Conservation (phyloP, 495 filamentous ascomycete genomes). For the Poronia punctata region DNA sequence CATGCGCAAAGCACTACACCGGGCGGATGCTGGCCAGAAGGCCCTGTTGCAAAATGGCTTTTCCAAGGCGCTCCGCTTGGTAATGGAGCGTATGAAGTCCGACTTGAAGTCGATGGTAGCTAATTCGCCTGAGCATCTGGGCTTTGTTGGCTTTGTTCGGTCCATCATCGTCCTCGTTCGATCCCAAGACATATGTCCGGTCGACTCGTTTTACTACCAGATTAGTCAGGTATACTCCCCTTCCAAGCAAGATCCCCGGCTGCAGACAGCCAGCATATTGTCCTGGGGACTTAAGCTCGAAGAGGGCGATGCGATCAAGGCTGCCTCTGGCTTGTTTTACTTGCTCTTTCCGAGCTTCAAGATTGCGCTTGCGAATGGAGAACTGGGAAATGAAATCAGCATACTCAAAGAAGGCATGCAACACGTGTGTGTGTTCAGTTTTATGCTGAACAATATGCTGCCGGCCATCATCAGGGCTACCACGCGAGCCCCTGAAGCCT, state of each 20-base stretch:
- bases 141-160: constrained; percentile 40
- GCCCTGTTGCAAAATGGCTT: constrained; percentile 27
- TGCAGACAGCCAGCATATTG: constrained; percentile 42
- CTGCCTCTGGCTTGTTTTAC: constrained; percentile 40
- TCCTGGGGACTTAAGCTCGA: constrained; percentile 41
- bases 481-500: constrained; percentile 14
- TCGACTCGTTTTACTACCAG: constrained; percentile 42
- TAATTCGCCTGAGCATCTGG: constrained; percentile 24
- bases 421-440: constrained; percentile 31
- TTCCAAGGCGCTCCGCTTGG: constrained; percentile 26
- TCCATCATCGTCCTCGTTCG: constrained; percentile 37
- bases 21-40: constrained; percentile 12
- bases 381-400: constrained; percentile 28
- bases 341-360: constrained; percentile 46
- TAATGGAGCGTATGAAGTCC: constrained; percentile 44
- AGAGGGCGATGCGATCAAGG: constrained; percentile 34
- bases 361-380: constrained; percentile 35
- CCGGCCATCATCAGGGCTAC: constrained; percentile 32
- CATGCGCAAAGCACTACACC: constrained; percentile 37
- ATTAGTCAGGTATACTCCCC: constrained; percentile 43
- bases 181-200: constrained; percentile 38
- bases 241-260: constrained; percentile 38
- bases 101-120: constrained; percentile 30
- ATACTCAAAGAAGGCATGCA: constrained; percentile 38
- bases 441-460: constrained; percentile 37